These are phyloP conservation scores for Ogataea methylovora DNA, from an alignment of 805 yeast species.

Conservation along the genomic window DNA sequence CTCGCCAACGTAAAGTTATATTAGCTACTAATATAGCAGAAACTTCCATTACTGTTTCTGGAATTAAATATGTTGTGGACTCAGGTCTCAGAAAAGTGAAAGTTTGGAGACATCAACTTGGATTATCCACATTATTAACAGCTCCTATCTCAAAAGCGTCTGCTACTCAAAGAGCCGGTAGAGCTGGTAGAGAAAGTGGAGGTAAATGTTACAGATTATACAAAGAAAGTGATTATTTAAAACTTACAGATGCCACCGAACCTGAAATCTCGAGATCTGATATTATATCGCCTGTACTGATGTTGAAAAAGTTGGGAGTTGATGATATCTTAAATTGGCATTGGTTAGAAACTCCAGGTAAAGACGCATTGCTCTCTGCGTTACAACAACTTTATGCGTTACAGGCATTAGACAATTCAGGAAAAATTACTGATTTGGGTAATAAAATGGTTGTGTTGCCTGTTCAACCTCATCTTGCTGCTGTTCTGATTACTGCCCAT, in stretches of 20 bases:
- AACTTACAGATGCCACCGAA: conserved; percentile 73
- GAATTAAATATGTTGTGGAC: conserved; percentile 88
- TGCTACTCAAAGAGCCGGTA: conserved; percentile 92
- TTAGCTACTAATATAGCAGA: conserved; percentile 96
- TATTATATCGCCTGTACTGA: conserved; percentile 74
- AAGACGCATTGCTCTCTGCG: conserved; percentile 67
- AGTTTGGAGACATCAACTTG: conserved; percentile 90
- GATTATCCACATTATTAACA: conserved; percentile 85
- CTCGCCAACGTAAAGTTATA: conserved; percentile 75
- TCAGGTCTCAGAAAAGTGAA: conserved; percentile 89
- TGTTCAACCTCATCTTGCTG: conserved; percentile 84
- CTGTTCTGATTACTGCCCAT: conserved; percentile 69
- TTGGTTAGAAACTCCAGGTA: conserved; percentile 90
- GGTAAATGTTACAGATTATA: conserved; percentile 87
- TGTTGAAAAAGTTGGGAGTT: conserved; percentile 77
- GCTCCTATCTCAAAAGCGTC: conserved; percentile 92
- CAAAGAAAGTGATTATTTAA: conserved; percentile 60
- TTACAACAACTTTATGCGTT: conserved; percentile 70
- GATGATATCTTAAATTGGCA: conserved; percentile 80
- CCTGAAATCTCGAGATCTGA: conserved; percentile 89
- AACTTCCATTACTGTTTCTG: conserved; percentile 93
- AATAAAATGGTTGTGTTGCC: conserved; percentile 83
- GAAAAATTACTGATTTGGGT: conserved; percentile 76
- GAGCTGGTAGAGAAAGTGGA: conserved; percentile 97
- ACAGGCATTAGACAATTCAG: conserved; percentile 70